These are phyloP conservation scores for Cercospora sp. DNA, from an alignment of 2,329 filamentous ascomycete genomes.

Conservation along the genomic window DNA sequence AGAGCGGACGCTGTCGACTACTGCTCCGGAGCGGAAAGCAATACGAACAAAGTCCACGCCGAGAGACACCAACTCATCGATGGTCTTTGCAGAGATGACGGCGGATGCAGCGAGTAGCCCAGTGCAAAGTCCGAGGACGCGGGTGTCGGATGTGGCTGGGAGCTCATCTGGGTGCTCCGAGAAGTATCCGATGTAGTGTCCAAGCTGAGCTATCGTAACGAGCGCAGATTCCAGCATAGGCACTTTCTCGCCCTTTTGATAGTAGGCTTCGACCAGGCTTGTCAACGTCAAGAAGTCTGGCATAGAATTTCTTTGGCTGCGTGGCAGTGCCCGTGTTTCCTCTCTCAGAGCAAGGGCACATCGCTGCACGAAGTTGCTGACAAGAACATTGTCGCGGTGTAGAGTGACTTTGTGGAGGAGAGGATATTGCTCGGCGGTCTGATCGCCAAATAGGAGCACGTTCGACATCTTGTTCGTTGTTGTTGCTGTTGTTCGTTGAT, in stretches of 20 bases:
- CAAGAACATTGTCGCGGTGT: constrained; percentile 56
- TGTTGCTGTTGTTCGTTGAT: not conserved
- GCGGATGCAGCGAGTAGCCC: constrained; percentile 69
- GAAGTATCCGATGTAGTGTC: constrained; percentile 67
- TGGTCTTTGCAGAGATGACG: constrained; percentile 62
- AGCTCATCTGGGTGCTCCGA: constrained; percentile 56
- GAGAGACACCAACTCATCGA: constrained; percentile 62
- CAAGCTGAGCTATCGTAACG: constrained; percentile 64
- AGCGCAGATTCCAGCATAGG: constrained; percentile 65
- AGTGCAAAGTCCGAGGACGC: constrained; percentile 66
- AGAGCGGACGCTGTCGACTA: constrained; percentile 45
- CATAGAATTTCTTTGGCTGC: constrained; percentile 58
- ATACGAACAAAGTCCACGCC: constrained; percentile 65
- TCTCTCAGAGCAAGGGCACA: constrained; percentile 58
- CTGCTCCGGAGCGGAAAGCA: constrained; percentile 62
- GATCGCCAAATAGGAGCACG: constrained; percentile 67
- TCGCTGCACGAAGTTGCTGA: constrained; percentile 63
- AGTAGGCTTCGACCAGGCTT: constrained; percentile 66
- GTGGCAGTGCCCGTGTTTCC: constrained; percentile 60
- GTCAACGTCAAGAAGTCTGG: constrained; percentile 63
- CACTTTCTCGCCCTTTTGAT: constrained; percentile 57
- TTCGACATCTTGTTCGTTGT: constrained; percentile 42
- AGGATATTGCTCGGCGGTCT: constrained; percentile 66
- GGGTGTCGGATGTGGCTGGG: constrained; percentile 50
- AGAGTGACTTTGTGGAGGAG: constrained; percentile 56